Evolutionary conservation across 2,329 filamentous ascomycete genomes (phyloP), one percentile per base, ranked within the genome.

Genomic region (Trichoderma lentiforme): DNA sequence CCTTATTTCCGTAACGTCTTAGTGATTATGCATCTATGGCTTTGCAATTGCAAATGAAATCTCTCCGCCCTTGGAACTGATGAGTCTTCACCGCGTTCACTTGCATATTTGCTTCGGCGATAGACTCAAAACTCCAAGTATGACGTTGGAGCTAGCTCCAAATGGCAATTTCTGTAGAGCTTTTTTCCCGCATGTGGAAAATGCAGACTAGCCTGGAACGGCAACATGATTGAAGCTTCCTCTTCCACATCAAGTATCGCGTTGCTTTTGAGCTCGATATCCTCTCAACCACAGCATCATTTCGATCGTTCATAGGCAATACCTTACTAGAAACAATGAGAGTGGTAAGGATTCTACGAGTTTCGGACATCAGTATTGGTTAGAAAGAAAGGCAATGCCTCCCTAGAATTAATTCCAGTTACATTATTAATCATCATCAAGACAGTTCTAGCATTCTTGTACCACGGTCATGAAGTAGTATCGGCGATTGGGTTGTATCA

Each of bases 131-230:
- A 36, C 26, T 30, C 11, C 4, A 18, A 39, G 32, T 14, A 34
- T 39, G 24, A 39, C 14, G 15, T 18, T 11, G 34, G 7, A 21
- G 32, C 64, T 67, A 67, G 36, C 64, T 39, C 6, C 15, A 67
- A 67, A 6, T 58, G 18, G 64, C 15, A 67, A 58, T 57, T 67
- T 43, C 51, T 67, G 51, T 67, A 36, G 28, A 18, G 32, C 21
- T 24, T 57, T 30, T 30, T 67, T 58, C 11, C 53, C 18, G 32
- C 24, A 30, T 58, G 28, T 43, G 51, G 51, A 43, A 43, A 58
- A 21, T 39, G 64, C 4, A 58, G 15, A 15, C 64, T 67, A 67
- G 64, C 64, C 30, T 28, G 11, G 18, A 21, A 11, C 3, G 26
- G 53, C 24, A 43, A 67, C 12, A 43, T 58, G 64, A 67, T 58